Evolutionary conservation across 306 rosid species (phyloP).

Genomic region (Dryas octopetala): DNA sequence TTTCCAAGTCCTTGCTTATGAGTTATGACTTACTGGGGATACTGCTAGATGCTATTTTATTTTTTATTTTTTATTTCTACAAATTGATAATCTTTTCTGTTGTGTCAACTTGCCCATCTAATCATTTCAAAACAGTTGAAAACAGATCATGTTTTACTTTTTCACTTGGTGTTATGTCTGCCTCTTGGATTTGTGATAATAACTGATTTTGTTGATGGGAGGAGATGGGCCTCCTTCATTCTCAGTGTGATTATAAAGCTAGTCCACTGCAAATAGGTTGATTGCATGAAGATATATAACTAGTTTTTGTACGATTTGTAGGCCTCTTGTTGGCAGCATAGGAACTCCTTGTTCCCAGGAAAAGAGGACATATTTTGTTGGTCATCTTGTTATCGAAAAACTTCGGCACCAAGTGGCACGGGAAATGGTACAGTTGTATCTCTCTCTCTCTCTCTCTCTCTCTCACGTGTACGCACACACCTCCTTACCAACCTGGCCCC

Average conservation of each 20-base stretch:
- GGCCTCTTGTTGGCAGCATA: constrained; percentile 70
- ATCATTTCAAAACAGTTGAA: not conserved
- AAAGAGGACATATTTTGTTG: constrained; percentile 61
- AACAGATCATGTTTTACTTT: not conserved
- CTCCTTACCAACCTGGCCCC: not conserved
- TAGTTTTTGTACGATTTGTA: constrained; percentile 20
- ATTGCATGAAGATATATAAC: not conserved
- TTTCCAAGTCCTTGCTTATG: not conserved
- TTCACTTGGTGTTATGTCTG: not conserved
- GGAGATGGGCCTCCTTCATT: not conserved
- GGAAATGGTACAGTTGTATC: constrained; percentile 49
- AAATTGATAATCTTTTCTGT: not conserved
- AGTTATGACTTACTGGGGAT: not conserved
- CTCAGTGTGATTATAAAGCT: constrained; percentile 5
- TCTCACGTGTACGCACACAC: not conserved
- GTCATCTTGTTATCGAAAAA: constrained; percentile 65
- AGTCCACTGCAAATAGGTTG: not conserved
- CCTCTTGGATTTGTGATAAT: not conserved
- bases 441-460: constrained; percentile 3
- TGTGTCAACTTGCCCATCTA: not conserved
- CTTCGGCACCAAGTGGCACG: constrained; percentile 44
- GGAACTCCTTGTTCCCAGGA: constrained; percentile 48
- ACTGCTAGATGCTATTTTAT: not conserved
- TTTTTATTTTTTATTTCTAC: not conserved
- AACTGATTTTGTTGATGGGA: not conserved